Evolutionary conservation across 2,329 filamentous ascomycete species (phyloP), one percentile per base, ranked within the genome.

Genomic region (Westerdykella sp.): DNA sequence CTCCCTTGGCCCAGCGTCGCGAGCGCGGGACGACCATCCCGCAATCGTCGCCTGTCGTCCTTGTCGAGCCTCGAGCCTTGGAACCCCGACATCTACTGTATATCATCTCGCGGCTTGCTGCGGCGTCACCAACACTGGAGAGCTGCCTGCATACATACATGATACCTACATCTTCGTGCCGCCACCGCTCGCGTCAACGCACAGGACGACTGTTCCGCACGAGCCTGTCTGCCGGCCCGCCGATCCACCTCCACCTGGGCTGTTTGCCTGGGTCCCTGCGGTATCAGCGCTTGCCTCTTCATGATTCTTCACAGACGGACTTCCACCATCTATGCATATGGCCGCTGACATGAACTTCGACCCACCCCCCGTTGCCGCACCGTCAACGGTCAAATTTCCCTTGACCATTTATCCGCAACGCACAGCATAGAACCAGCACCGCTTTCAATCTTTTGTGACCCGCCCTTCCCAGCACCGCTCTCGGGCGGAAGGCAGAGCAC

Each of bases 401-500:
- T 40, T 45, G 37, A 22, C 49, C 51, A 63, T 63, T 64, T 62
- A 63, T 43, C 60, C 60, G 56, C 48, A 48, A 28, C 50, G 49
- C 40, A 47, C 50, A 39, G 46, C 45, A 48, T 55, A 47, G 44
- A 38, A 43, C 37, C 54, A 49, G 46, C 53, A 48, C 45, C 46
- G 46, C 37, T 30, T 43, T 38, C 49, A 38, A 38, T 21, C 25
- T 28, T 28, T 28, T 28, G 25, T 28, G 25, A 28, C 25, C 46
- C 54, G 39, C 47, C 47, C 41, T 51, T 49, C 50, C 48, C 47
- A 37, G 40, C 42, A 34, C 42, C 15, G 16, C n/a, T 14, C 21
- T 38, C 44, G 44, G 42, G 39, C n/a, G 31, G 32, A 48, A 25
- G 42, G 34, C 31, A 28, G 14, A 30, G 14, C 31, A 16, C 41